Conservation (phyloP, 2,329 filamentous ascomycete genomes). For the Trichoderma arundinaceum region DNA sequence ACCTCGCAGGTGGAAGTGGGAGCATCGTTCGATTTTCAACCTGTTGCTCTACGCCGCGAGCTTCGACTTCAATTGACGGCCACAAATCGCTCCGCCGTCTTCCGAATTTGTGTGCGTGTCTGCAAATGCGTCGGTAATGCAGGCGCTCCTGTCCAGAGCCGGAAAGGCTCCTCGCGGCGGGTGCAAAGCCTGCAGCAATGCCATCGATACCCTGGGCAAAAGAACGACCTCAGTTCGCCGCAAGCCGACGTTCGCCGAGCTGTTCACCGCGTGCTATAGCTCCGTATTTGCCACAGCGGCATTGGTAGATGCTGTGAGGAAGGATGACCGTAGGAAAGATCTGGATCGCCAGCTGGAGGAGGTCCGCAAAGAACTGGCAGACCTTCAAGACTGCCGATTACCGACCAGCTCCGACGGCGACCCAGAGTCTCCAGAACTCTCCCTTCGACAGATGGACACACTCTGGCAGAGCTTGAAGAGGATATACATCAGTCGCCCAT, state of each 20-base stretch:
- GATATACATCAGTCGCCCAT: conserved; percentile 43
- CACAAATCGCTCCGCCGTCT: neutral
- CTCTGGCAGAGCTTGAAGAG: conserved; percentile 43
- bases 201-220: conserved; percentile 55
- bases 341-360: conserved; percentile 67
- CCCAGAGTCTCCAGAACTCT: conserved; percentile 34
- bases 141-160: conserved; percentile 70
- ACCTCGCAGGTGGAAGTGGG: conserved; percentile 13
- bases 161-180: conserved; percentile 67
- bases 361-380: conserved; percentile 55
- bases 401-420: conserved; percentile 35
- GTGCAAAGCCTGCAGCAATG: conserved; percentile 65
- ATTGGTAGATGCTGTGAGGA: conserved; percentile 64
- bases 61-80: conserved; percentile 28
- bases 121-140: conserved; percentile 60
- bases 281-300: conserved; percentile 70
- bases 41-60: neutral
- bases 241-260: conserved; percentile 56
- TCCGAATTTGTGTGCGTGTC: neutral
- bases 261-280: conserved; percentile 71
- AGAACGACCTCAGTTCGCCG: conserved; percentile 58
- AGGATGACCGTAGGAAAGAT: conserved; percentile 62
- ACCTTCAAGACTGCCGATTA: conserved; percentile 43
- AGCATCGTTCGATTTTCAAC: conserved; percentile 30
- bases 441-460: conserved; percentile 41